These are phyloP conservation scores for Rhynchosporium secalis DNA, from an alignment of 2,329 filamentous ascomycete genomes.

Conservation along the genomic window DNA sequence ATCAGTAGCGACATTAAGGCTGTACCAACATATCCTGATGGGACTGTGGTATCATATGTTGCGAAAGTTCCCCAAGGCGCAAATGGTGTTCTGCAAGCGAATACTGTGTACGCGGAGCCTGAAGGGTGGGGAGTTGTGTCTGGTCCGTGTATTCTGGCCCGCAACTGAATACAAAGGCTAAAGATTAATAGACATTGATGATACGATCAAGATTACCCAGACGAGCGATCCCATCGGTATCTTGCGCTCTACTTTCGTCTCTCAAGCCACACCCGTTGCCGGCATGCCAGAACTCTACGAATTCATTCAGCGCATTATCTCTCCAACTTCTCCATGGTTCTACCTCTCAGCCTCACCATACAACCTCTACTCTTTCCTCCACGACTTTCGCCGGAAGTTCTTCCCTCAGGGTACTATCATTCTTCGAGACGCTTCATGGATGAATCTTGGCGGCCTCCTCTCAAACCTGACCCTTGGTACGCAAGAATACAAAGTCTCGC, in stretches of 20 bases:
- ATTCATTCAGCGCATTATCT: slow-evolving; percentile 56
- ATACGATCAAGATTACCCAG: slow-evolving; percentile 90
- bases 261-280: slow-evolving; percentile 66
- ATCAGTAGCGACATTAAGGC: slow-evolving; percentile 65
- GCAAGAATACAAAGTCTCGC: slow-evolving; percentile 80
- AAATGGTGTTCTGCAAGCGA: slow-evolving; percentile 60
- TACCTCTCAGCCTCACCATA: slow-evolving; percentile 94
- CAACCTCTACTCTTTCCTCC: slow-evolving; percentile 88
- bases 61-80: slow-evolving; percentile 54
- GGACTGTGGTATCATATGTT: slow-evolving; percentile 47
- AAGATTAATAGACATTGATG: slow-evolving; percentile 72
- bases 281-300: slow-evolving; percentile 87
- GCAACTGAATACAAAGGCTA: not conserved
- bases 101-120: slow-evolving; percentile 71
- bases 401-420: slow-evolving; percentile 81
- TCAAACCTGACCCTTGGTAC: slow-evolving; percentile 78
- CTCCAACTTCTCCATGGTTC: slow-evolving; percentile 73
- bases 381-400: slow-evolving; percentile 66
- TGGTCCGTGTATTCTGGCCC: slow-evolving; percentile 46
- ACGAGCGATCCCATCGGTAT: slow-evolving; percentile 81
- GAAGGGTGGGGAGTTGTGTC: slow-evolving; percentile 85
- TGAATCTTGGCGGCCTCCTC: slow-evolving; percentile 78
- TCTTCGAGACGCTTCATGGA: slow-evolving; percentile 82
- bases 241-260: slow-evolving; percentile 79
- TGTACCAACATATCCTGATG: slow-evolving; percentile 50